Conservation (phyloP, 768 basidiomycete genomes). For the Rhodotorula babjevae region DNA sequence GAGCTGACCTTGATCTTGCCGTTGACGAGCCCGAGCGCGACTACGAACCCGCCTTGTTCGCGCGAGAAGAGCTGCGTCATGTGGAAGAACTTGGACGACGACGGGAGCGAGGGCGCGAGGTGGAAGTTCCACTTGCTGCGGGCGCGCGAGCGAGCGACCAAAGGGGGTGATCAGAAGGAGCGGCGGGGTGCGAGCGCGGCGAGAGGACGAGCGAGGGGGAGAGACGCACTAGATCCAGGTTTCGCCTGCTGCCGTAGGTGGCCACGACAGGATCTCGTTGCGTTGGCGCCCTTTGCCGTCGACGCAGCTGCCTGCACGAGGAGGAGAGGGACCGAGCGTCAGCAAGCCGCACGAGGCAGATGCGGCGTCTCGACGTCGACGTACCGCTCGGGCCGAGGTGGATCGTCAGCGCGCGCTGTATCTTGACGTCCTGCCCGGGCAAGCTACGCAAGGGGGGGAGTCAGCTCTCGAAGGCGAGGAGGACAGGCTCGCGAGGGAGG, state of each 20-base stretch:
- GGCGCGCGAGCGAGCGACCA: neutral
- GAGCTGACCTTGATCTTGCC: constrained; percentile 20
- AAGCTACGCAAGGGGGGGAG: too few species aligned
- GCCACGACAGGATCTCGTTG: constrained; percentile 28
- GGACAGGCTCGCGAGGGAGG: neutral
- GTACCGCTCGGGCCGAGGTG: constrained; percentile 10
- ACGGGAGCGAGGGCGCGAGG: constrained; percentile 10
- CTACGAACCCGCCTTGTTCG: constrained; percentile 22
- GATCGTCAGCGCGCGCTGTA: constrained; percentile 12
- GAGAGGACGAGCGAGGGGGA: neutral
- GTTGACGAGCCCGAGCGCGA: constrained; percentile 31
- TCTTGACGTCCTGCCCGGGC: neutral
- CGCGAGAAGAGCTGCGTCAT: constrained; percentile 33
- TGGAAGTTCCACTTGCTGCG: constrained; percentile 26
- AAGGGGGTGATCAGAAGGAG: too few species aligned
- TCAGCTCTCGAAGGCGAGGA: too few species aligned
- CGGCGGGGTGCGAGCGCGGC: neutral
- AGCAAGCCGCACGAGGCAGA: too few species aligned
- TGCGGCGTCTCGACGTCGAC: neutral
- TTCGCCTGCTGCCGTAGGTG: constrained; percentile 11
- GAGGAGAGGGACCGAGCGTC: too few species aligned
- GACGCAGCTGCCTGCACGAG: neutral
- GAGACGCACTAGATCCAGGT: constrained; percentile 17
- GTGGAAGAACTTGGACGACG: constrained; percentile 34
- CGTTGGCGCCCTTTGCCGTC: constrained; percentile 25